A percentile compares a stretch with the other conserved stretches of the same genome.
These are phyloP conservation scores for Globisporangium acanthophoron DNA, from an alignment of 352 stramenopile species.

Conservation along the genomic window DNA sequence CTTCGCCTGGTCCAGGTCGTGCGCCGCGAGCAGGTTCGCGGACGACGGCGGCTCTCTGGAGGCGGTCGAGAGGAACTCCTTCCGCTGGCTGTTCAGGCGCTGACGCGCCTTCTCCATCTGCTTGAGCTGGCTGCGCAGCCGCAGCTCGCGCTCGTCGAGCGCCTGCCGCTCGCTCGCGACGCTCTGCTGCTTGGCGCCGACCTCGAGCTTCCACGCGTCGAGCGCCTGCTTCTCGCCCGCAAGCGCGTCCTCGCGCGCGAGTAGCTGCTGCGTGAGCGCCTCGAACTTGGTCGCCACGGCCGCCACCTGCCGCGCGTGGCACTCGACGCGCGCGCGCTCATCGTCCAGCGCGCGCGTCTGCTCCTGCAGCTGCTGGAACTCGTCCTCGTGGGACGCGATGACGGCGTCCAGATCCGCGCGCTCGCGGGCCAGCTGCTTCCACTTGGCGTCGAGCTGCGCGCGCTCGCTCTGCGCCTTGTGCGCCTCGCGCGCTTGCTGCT, in stretches of 20 bases:
- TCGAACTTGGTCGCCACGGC: conserved; percentile 17
- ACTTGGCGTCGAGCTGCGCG: conserved; percentile 24
- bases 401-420: conserved; percentile 33
- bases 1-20: conserved; percentile 14
- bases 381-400: conserved; percentile 38
- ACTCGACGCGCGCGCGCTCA: conserved; percentile 17
- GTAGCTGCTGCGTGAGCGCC: conserved; percentile 13
- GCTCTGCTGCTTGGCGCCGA: conserved; percentile 22
- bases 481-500: conserved; percentile 28
- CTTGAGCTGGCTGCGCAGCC: conserved; percentile 44
- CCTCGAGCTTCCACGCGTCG: neutral
- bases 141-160: conserved; percentile 43
- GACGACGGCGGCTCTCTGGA: neutral
- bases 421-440: conserved; percentile 32
- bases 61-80: conserved; percentile 21
- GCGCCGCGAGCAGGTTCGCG: conserved; percentile 3
- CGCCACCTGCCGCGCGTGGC: conserved; percentile 17
- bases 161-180: conserved; percentile 33
- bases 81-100: conserved; percentile 41
- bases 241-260: conserved; percentile 11
- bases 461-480: conserved; percentile 25
- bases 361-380: conserved; percentile 35
- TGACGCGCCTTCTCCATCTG: conserved; percentile 43
- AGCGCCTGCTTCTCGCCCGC: neutral
- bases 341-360: conserved; percentile 23